Percentiles rank a stretch among this genome's conserved stretches.
These are phyloP conservation scores for Dinochytrium kinnereticum DNA, from an alignment of 371 early-diverging fungal species.

Conservation along the genomic window DNA sequence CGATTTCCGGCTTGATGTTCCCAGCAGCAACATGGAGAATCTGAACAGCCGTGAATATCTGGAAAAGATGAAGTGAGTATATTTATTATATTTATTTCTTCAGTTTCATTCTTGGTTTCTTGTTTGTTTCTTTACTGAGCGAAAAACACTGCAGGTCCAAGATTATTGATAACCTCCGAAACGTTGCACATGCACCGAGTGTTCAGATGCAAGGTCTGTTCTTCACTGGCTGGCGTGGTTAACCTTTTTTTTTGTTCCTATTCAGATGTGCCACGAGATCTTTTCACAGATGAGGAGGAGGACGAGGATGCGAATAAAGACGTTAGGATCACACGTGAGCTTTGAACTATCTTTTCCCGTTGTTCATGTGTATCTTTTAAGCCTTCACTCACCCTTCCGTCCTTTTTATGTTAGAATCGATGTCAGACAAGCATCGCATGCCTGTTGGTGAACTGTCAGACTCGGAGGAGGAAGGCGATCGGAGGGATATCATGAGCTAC, in stretches of 20 bases:
- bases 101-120: too few relatives aligned
- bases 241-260: background rate
- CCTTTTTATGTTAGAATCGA: conserved; percentile 48
- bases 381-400: background rate
- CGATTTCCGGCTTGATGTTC: conserved; percentile 92
- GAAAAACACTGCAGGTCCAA: conserved; percentile 67
- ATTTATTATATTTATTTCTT: too few relatives aligned
- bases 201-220: conserved; percentile 83
- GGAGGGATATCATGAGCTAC: conserved; percentile 32
- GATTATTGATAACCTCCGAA: conserved; percentile 88
- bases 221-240: background rate
- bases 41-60: conserved; percentile 90
- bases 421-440: conserved; percentile 59
- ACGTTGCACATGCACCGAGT: conserved; percentile 90
- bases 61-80: conserved; percentile 78
- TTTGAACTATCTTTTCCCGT: background rate
- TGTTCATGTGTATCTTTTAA: too few relatives aligned
- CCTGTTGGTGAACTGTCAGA: conserved; percentile 69
- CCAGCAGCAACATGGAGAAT: conserved; percentile 95
- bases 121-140: too few relatives aligned
- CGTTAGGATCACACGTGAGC: conserved; percentile 60
- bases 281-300: conserved; percentile 56
- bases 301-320: conserved; percentile 55
- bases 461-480: conserved; percentile 65
- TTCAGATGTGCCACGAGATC: conserved; percentile 60